Conservation (phyloP, 257 asterid species). For the Solanum etuberosum region DNA sequence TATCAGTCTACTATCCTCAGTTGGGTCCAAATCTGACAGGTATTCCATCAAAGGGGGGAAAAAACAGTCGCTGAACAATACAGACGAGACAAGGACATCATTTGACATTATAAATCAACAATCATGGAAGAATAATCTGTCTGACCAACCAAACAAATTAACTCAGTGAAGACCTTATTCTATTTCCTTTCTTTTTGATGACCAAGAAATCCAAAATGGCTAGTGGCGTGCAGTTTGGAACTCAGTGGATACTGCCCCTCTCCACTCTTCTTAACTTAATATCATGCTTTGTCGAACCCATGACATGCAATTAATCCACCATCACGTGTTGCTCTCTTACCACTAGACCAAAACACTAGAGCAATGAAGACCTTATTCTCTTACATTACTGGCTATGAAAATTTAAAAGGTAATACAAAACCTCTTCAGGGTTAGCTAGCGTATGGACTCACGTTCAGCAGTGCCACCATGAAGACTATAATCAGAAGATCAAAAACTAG, state of each 20-base stretch:
- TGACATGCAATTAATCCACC: not conserved
- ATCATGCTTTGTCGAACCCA: not conserved
- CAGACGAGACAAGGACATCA: not conserved
- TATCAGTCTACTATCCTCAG: not conserved
- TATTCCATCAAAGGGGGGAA: not conserved
- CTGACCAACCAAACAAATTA: not conserved
- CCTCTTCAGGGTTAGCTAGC: not conserved
- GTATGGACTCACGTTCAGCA: not conserved
- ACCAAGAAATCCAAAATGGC: not conserved
- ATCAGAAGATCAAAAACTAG: not conserved
- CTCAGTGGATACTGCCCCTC: not conserved
- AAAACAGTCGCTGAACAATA: too few relatives aligned
- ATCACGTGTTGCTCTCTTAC: not conserved
- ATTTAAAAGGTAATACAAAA: not conserved
- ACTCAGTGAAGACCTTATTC: not conserved
- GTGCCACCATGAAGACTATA: not conserved
- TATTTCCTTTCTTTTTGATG: not conserved
- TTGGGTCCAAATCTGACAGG: not conserved
- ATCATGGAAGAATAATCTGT: not conserved
- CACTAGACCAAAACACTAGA: not conserved
- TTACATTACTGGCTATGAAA: not conserved
- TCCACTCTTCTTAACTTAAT: not conserved
- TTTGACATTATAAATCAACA: not conserved
- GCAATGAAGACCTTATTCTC: not conserved
- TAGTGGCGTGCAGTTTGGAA: not conserved